Conservation (phyloP, 805 yeast species). For the Monosporozyma aerobia region DNA sequence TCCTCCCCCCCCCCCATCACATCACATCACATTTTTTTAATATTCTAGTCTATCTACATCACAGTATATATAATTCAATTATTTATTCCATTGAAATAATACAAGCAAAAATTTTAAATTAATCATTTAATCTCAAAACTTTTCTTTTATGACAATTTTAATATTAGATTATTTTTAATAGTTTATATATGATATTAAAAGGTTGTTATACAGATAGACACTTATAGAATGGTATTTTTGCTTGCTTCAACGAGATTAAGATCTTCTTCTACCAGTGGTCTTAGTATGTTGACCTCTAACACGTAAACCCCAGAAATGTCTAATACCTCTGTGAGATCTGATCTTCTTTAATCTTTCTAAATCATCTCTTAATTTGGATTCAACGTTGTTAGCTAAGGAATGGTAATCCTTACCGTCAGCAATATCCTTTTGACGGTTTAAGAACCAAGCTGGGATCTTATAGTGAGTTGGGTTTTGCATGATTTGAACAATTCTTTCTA, state of each 20-base stretch:
- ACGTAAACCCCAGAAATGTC: constrained; percentile 99
- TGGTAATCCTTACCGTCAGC: constrained; percentile 99
- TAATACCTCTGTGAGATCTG: constrained; percentile 99
- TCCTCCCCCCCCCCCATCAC: not conserved
- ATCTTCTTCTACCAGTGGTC: constrained; percentile 95
- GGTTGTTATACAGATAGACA: not conserved
- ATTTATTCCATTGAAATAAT: not conserved
- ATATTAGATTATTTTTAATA: not conserved
- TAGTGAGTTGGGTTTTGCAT: constrained; percentile 99
- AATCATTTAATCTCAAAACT: too few relatives aligned
- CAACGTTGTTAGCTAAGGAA: constrained; percentile 97
- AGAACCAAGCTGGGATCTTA: constrained; percentile 99
- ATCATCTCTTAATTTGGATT: constrained; percentile 99
- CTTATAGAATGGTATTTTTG: too few relatives aligned
- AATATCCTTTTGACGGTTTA: constrained; percentile 98
- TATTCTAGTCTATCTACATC: too few relatives aligned
- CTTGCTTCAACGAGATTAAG: not conserved
- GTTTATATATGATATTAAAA: not conserved
- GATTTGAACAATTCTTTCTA: constrained; percentile 98
- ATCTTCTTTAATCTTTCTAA: constrained; percentile 99
- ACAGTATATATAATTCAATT: too few relatives aligned
- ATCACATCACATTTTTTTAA: too few relatives aligned
- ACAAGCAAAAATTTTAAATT: too few relatives aligned
- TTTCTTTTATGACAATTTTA: not conserved
- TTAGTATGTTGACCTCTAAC: constrained; percentile 99